Percentiles rank a stretch among this genome's conserved stretches.
phyloP scores from a whole-genome alignment of 352 stramenopile genomes.

The Globisporangium carolinianum region DNA sequence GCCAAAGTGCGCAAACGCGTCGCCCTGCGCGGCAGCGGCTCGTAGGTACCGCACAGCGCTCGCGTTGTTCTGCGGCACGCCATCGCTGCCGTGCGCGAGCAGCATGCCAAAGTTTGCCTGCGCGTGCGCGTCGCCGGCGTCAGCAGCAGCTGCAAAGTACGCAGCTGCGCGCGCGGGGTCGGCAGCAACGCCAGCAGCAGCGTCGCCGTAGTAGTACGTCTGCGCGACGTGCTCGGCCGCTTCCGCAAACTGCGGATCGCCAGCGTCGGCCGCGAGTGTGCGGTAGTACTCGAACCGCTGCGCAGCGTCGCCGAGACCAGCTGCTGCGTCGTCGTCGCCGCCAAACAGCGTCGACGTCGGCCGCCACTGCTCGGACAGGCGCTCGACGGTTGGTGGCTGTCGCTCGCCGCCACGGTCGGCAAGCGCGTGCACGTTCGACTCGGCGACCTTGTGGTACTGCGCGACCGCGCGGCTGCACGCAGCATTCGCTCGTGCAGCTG shows the following conservation, averaged over 20 bases:
- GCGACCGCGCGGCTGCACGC: slow-evolving; percentile 32
- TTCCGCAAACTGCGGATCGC: slow-evolving; percentile 48
- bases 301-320: slow-evolving; percentile 27
- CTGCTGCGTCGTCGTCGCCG: slow-evolving; percentile 14
- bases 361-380: slow-evolving; percentile 43
- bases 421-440: slow-evolving; percentile 51
- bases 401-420: slow-evolving; percentile 41
- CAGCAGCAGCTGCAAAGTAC: slow-evolving; percentile 63
- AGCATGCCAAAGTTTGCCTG: slow-evolving; percentile 74
- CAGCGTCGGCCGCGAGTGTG: slow-evolving; percentile 44
- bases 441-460: slow-evolving; percentile 46
- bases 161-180: slow-evolving; percentile 40
- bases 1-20: slow-evolving; percentile 57
- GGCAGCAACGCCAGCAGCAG: slow-evolving; percentile 38
- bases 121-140: slow-evolving; percentile 49
- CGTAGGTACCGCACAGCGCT: slow-evolving; percentile 60
- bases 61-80: slow-evolving; percentile 43
- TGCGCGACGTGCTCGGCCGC: slow-evolving; percentile 61
- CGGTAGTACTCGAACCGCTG: slow-evolving; percentile 64
- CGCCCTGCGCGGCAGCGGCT: slow-evolving; percentile 38
- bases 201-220: slow-evolving; percentile 69
- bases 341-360: slow-evolving; percentile 15
- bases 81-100: slow-evolving; percentile 58
- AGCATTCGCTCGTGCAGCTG: slow-evolving; percentile 1
- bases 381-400: slow-evolving; percentile 23